phyloP scores from a whole-genome alignment of 208 protist species.

The Leptomonas pyrrhocoris region DNA sequence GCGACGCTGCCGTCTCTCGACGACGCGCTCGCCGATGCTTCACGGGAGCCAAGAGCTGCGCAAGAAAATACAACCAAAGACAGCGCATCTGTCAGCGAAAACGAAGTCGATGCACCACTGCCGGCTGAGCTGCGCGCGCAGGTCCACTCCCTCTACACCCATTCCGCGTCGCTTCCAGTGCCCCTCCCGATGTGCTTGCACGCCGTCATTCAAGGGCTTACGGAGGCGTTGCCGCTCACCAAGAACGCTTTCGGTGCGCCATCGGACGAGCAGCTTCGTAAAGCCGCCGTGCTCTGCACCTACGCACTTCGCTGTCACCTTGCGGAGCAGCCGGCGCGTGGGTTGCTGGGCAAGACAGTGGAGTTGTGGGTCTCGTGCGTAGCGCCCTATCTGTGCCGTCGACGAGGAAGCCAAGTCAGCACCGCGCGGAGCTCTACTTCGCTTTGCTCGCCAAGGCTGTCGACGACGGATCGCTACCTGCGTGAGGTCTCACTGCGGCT shows the following conservation, averaged over 20 bases:
- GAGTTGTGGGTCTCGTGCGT: conserved; percentile 29
- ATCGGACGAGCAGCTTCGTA: conserved; percentile 18
- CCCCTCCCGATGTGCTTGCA: conserved; percentile 30
- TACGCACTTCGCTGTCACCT: conserved; percentile 31
- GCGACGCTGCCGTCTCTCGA: neutral
- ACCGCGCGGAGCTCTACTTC: neutral
- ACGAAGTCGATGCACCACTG: conserved; percentile 22
- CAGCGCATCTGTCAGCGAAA: neutral
- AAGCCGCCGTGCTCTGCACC: conserved; percentile 31
- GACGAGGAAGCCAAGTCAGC: neutral
- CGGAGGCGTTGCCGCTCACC: neutral
- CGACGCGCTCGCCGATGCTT: neutral
- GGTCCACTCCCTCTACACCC: conserved; percentile 21
- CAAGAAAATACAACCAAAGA: neutral
- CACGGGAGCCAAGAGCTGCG: no score
- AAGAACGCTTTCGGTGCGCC: neutral
- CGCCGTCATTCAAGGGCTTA: conserved; percentile 25
- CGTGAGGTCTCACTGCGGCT: conserved; percentile 22
- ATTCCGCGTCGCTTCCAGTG: conserved; percentile 17
- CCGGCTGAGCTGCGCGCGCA: conserved; percentile 21
- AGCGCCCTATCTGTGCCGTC: conserved; percentile 24
- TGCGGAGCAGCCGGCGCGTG: conserved; percentile 3
- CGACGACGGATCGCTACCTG: conserved; percentile 25
- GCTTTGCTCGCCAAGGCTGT: neutral
- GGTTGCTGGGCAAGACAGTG: conserved; percentile 29